Conservation (phyloP, 2,329 filamentous ascomycete species). For the Monosporascus ibericus region DNA sequence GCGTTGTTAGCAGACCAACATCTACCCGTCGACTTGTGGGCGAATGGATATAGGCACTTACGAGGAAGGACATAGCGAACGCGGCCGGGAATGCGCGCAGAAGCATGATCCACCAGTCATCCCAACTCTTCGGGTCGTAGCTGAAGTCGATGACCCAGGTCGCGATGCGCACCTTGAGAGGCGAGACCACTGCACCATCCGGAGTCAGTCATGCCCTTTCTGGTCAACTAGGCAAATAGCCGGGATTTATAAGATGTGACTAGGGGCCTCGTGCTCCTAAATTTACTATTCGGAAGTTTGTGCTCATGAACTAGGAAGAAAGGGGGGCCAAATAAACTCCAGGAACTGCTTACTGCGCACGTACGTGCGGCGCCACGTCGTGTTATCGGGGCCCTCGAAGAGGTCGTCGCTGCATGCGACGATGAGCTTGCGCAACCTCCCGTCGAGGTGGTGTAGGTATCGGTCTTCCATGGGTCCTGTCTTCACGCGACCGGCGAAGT, state of each 20-base stretch:
- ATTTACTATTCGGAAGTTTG: too few species aligned
- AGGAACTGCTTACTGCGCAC: constrained; percentile 1
- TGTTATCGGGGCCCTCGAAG: constrained; percentile 1
- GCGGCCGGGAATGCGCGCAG: constrained; percentile 3
- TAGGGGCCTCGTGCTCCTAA: too few species aligned
- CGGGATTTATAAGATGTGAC: too few species aligned
- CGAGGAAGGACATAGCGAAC: constrained; percentile 4
- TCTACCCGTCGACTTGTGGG: too few species aligned
- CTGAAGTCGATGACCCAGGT: constrained; percentile 12
- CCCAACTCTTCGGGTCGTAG: constrained; percentile 7
- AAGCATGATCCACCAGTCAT: constrained; percentile 4
- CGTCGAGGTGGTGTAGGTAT: constrained; percentile 10
- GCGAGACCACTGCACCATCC: neutral
- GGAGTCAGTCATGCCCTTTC: too few species aligned
- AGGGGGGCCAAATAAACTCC: too few species aligned
- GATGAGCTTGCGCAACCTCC: constrained; percentile 10
- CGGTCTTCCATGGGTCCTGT: constrained; percentile 6
- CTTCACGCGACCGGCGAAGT: constrained; percentile 8
- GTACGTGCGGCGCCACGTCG: constrained; percentile 14
- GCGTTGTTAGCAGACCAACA: too few species aligned
- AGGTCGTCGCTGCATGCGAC: constrained; percentile 11
- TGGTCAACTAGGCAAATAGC: too few species aligned
- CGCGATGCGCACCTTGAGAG: constrained; percentile 8
- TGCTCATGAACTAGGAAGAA: too few species aligned
- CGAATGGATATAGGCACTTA: neutral